These are phyloP conservation scores for Microcyclosporella mali DNA, from an alignment of 2,329 filamentous ascomycete species.

Conservation along the genomic window DNA sequence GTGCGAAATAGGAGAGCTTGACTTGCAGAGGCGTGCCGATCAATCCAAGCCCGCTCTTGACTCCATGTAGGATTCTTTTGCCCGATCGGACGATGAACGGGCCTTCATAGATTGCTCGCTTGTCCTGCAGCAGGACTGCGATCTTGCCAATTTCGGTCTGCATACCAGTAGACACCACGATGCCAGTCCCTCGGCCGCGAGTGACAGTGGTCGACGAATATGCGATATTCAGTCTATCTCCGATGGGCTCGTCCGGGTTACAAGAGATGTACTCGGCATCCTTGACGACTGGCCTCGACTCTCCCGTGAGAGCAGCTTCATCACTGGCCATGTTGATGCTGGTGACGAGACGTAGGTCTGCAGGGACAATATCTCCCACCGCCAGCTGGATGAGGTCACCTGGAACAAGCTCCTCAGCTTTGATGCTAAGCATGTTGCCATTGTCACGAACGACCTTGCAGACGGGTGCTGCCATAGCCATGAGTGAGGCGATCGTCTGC, in stretches of 20 bases:
- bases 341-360: slow-evolving; percentile 56
- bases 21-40: slow-evolving; percentile 74
- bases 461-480: slow-evolving; percentile 50
- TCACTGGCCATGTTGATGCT: slow-evolving; percentile 72
- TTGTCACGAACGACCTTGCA: slow-evolving; percentile 50
- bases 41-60: slow-evolving; percentile 33
- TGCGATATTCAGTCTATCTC: slow-evolving; percentile 58
- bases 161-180: slow-evolving; percentile 56
- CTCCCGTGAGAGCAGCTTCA: slow-evolving; percentile 64
- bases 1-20: slow-evolving; percentile 77
- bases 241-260: slow-evolving; percentile 45
- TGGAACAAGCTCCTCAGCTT: slow-evolving; percentile 55
- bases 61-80: slow-evolving; percentile 51
- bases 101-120: slow-evolving; percentile 13
- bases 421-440: slow-evolving; percentile 47
- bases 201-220: slow-evolving; percentile 60
- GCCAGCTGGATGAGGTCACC: slow-evolving; percentile 60
- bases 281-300: slow-evolving; percentile 49
- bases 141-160: slow-evolving; percentile 63
- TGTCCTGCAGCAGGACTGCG: slow-evolving; percentile 49
- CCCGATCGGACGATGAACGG: slow-evolving; percentile 12
- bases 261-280: slow-evolving; percentile 26
- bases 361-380: slow-evolving; percentile 63
- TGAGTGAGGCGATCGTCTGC: slow-evolving; percentile 53
- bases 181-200: slow-evolving; percentile 55